phyloP scores from a whole-genome alignment of 805 yeast genomes.

The Schwanniomyces occidentalis region DNA sequence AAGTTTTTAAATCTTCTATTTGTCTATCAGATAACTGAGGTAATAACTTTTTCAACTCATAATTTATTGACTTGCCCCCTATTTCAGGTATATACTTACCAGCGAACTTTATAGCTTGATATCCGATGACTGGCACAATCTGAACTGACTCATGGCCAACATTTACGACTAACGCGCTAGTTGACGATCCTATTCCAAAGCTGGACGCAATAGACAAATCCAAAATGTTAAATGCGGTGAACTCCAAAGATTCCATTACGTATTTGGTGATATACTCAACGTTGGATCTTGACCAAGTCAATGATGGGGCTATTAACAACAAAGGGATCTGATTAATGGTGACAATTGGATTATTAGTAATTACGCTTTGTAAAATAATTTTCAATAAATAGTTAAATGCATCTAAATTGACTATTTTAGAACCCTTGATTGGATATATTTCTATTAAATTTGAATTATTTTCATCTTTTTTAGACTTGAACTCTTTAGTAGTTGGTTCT shows the following conservation, averaged over 20 bases:
- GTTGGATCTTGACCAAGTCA: conserved; percentile 64
- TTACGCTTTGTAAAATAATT: conserved; percentile 40
- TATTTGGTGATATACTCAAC: conserved; percentile 73
- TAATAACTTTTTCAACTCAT: conserved; percentile 48
- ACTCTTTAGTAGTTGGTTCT: conserved; percentile 36
- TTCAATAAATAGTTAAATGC: conserved; percentile 69
- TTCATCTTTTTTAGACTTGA: conserved; percentile 37
- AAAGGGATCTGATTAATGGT: conserved; percentile 71
- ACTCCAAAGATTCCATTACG: conserved; percentile 69
- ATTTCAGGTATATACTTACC: conserved; percentile 38
- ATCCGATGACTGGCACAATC: conserved; percentile 77
- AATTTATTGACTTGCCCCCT: conserved; percentile 74
- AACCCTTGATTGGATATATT: conserved; percentile 63
- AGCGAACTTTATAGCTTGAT: conserved; percentile 59
- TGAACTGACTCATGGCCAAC: conserved; percentile 77
- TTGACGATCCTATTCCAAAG: conserved; percentile 68
- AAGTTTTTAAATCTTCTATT: conserved; percentile 71
- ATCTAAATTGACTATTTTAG: conserved; percentile 62
- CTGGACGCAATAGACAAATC: conserved; percentile 69
- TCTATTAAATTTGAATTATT: conserved; percentile 27
- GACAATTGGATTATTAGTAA: conserved; percentile 39
- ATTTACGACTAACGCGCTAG: conserved; percentile 75
- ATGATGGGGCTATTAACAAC: conserved; percentile 60
- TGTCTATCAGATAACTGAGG: conserved; percentile 60
- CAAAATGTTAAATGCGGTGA: conserved; percentile 69